Evolutionary conservation across 139 green algal genomes (phyloP), one percentile per base, ranked within the genome.

Genomic region (Coccomyxa sp.): DNA sequence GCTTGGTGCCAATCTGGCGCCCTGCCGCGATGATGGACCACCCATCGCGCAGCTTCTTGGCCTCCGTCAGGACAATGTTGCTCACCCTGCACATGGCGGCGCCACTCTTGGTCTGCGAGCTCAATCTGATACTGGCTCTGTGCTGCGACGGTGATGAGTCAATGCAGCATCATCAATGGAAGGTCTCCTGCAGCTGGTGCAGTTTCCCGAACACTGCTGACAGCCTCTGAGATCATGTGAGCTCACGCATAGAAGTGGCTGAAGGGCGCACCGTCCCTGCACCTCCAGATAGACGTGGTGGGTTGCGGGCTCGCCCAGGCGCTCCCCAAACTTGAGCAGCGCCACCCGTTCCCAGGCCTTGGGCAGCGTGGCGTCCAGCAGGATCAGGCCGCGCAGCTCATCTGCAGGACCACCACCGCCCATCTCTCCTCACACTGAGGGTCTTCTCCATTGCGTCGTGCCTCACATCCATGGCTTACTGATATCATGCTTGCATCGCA

Each of bases 291-390:
- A 64, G 27, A 64, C 50, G 27, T 64, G 50, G 4, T 22, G 50
- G 18, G 50, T 64, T 10, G 50, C 50, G 50, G 22, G 18, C 5
- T 64, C 50, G 27, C 18, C 22, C 2, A 22, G 18, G 5, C 50
- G 50, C 4, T 18, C 18, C 3, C 50, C 50, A 6, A 64, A 64
- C 5, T 6, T 64, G 22, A 64, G 5, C 5, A 18, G 38, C 54
- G 88, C 76, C 39, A 95, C 85, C 4, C 93, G 87, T 83, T 97
- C 93, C 83, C 90, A 97, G 1, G 83, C 31, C 4, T 69, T 68
- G 68, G 91, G 89, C 73, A 96, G 68, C 39, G 8, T 34, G 8
- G 78, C 88, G 29, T 74, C 78, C 35, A 86, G 58, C 50, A 95
- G 84, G 76, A 95, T 84, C 55, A 91, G 85, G 22, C 90, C 90